These are phyloP conservation scores for Sugiyamaella qingdaonensis DNA, from an alignment of 805 yeast species.

Conservation along the genomic window DNA sequence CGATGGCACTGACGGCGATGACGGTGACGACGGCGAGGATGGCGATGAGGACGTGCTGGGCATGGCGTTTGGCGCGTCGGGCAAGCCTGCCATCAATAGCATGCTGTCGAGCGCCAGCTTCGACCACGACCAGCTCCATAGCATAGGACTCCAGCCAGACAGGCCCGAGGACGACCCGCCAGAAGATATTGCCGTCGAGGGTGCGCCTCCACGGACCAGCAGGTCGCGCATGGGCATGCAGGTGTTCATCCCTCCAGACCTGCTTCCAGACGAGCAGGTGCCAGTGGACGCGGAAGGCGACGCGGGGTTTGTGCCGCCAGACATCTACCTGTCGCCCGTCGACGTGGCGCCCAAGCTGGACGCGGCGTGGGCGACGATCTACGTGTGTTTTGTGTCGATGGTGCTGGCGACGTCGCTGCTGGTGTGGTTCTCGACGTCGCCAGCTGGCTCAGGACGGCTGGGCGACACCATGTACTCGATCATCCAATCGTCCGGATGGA, in stretches of 20 bases:
- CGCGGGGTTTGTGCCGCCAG: conserved; percentile 9
- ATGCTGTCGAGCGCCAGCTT: conserved; percentile 2
- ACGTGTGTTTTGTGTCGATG: conserved; percentile 25
- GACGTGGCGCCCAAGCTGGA: conserved; percentile 18
- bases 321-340: conserved; percentile 6
- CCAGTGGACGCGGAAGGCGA: neutral
- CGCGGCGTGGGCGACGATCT: conserved; percentile 26
- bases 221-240: conserved; percentile 4
- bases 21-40: conserved; percentile 8
- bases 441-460: conserved; percentile 20
- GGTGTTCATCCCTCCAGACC: conserved; percentile 7
- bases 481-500: conserved; percentile 23
- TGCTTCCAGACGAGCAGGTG: conserved; percentile 8
- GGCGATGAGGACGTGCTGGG: conserved; percentile 12
- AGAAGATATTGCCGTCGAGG: conserved; percentile 28
- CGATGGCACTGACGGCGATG: neutral
- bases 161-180: conserved; percentile 27
- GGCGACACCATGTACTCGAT: conserved; percentile 30
- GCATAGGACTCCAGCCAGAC: conserved; percentile 1
- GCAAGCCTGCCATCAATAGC: neutral
- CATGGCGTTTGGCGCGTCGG: conserved; percentile 1
- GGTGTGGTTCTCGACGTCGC: conserved; percentile 27
- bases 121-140: conserved; percentile 2
- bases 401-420: conserved; percentile 30
- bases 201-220: neutral